Base-by-base conservation (phyloP, 2,329 filamentous ascomycete genomes). In the Epichloe coenophiala region DNA sequence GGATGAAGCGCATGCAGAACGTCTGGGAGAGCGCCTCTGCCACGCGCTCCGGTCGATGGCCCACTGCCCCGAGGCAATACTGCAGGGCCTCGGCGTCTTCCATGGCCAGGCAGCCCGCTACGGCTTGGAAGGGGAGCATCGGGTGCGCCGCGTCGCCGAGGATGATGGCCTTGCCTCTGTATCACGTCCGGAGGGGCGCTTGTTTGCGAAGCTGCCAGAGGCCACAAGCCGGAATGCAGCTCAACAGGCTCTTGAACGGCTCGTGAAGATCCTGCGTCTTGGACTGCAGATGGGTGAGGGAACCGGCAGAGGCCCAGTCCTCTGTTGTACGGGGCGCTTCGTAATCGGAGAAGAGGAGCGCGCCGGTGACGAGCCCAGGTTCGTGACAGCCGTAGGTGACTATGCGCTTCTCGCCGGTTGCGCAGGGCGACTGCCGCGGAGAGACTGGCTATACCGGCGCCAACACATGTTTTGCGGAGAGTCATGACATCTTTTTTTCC, bases 91-190 rank as follows among this genome's bases (percentile, higher is more conserved):
- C 45, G n/a, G 45, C 45, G 36, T 47, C 45, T 27, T 47, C 45
- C 45, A 47, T 47, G 17, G 45, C 45, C n/a, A 47, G 45, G 12
- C 35, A 47, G 33, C 45, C 45, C 6, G 45, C 45, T n/a, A 31
- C 36, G 19, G 45, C 45, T n/a, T 47, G 45, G 21, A 38, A 39
- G 36, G 45, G 45, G 9, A 47, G 45, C 45, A 47, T 47, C 11
- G 45, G 45, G 36, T 47, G 45, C n/a, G 45, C 45, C 5, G 45
- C 36, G 45, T 47, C 45, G 19, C 45, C 45, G 45, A 47, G 45
- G 36, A 40, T 47, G 19, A 47, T 47, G 33, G 45, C 36, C 45
- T 39, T 47, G 33, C 45, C 45, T n/a, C 40, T 47, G 36, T 38
- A 15, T 36, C 45, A 47, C 2, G 36, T 47, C 12, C 35, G 45